These are phyloP conservation scores for Pezicula carpinea DNA, from an alignment of 2,329 filamentous ascomycete genomes.

Conservation along the genomic window DNA sequence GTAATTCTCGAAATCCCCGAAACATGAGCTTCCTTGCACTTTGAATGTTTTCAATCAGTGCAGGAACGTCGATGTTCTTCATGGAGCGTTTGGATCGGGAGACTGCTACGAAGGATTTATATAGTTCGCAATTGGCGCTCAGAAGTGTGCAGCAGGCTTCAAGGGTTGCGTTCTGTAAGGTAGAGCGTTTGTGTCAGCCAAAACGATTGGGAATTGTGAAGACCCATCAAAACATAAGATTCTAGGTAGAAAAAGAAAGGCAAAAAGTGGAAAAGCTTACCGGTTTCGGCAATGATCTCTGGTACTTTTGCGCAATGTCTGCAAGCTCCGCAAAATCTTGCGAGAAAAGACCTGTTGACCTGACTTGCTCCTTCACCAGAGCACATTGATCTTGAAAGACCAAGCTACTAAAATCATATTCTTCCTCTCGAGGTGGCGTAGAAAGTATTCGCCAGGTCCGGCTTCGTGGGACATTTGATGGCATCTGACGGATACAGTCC, in stretches of 20 bases:
- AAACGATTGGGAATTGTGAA: neutral
- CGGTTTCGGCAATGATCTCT: slow-evolving; percentile 2
- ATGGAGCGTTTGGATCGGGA: neutral
- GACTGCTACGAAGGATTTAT: slow-evolving; percentile 10
- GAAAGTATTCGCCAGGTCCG: slow-evolving; percentile 10
- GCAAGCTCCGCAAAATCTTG: slow-evolving; percentile 4
- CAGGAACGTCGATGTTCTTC: slow-evolving; percentile 3
- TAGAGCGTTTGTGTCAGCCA: neutral
- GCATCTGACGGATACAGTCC: slow-evolving; percentile 6
- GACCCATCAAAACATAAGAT: neutral
- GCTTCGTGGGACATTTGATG: slow-evolving; percentile 2
- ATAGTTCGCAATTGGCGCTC: slow-evolving; percentile 11
- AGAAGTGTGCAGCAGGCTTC: slow-evolving; percentile 10
- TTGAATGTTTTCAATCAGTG: slow-evolving; percentile 10
- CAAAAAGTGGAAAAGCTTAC: neutral
- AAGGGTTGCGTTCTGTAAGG: slow-evolving; percentile 8
- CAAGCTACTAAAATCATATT: slow-evolving; percentile 1
- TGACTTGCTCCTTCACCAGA: slow-evolving; percentile 1
- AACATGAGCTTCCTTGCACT: slow-evolving; percentile 11
- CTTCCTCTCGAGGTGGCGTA: neutral
- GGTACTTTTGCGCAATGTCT: slow-evolving; percentile 4
- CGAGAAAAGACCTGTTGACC: slow-evolving; percentile 5
- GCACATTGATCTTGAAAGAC: slow-evolving; percentile 2
- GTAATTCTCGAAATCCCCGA: slow-evolving; percentile 10
- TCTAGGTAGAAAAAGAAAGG: neutral